These are phyloP conservation scores for Penicillium sp. DNA, from an alignment of 2,329 filamentous ascomycete genomes.

Conservation along the genomic window DNA sequence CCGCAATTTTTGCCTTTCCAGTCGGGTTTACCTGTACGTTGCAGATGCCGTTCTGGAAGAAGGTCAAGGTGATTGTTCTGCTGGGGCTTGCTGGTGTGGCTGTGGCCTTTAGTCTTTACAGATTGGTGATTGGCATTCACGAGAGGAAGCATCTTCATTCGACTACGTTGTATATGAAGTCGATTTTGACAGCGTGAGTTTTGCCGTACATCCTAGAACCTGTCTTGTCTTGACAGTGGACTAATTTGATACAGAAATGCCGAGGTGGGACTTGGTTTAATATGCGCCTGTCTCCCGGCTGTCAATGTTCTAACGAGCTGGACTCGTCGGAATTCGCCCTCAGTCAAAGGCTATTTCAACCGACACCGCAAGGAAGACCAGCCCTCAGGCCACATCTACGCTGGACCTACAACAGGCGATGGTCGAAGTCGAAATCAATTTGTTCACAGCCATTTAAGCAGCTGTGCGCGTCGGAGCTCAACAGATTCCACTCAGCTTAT, in stretches of 20 bases:
- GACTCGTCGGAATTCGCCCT: neutral
- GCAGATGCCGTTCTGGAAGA: conserved; percentile 10
- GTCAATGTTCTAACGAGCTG: conserved; percentile 5
- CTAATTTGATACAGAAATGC: conserved; percentile 5
- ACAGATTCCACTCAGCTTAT: conserved; percentile 8
- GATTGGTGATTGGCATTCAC: conserved; percentile 12
- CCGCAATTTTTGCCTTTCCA: conserved; percentile 16
- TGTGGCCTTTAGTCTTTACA: conserved; percentile 17
- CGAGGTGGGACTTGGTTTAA: conserved; percentile 7
- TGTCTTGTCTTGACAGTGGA: neutral
- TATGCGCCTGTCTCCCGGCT: conserved; percentile 10
- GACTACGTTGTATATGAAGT: conserved; percentile 6
- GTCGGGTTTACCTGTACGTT: conserved; percentile 13
- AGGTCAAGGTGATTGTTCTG: conserved; percentile 12
- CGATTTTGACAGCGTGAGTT: conserved; percentile 10
- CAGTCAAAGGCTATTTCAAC: conserved; percentile 1
- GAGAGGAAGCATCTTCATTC: neutral
- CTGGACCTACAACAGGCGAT: neutral
- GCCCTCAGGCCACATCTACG: neutral
- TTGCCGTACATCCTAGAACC: neutral
- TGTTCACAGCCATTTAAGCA: conserved; percentile 9
- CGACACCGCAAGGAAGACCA: neutral
- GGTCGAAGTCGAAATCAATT: conserved; percentile 1
- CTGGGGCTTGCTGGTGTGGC: conserved; percentile 15
- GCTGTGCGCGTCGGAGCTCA: conserved; percentile 8